Conservation (phyloP, 1,284 basidiomycete species). For the Melampsora abietis-canadensis region DNA sequence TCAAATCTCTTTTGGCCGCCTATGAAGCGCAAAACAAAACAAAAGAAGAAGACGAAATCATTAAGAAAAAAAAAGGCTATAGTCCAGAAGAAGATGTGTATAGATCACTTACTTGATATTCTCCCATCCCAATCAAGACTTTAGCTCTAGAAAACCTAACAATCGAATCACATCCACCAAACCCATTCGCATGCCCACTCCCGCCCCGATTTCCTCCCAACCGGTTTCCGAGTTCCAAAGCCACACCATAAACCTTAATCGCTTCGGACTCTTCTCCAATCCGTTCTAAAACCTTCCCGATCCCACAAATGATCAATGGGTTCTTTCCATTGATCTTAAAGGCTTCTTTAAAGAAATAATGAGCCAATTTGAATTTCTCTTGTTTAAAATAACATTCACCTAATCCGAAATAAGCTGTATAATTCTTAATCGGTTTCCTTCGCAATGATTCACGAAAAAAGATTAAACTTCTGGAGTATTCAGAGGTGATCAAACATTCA, state of each 20-base stretch:
- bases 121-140: constrained; percentile 74
- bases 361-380: constrained; percentile 82
- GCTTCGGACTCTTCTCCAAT: constrained; percentile 72
- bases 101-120: constrained; percentile 67
- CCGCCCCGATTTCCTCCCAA: constrained; percentile 54
- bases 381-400: constrained; percentile 87
- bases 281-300: constrained; percentile 79
- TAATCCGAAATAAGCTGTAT: constrained; percentile 97
- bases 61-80: not conserved
- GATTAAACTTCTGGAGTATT: constrained; percentile 78
- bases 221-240: constrained; percentile 74
- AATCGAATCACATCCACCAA: constrained; percentile 62
- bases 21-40: constrained; percentile 53
- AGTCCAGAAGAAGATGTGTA: too few species aligned
- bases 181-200: constrained; percentile 62
- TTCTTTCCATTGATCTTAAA: constrained; percentile 84
- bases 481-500: constrained; percentile 82
- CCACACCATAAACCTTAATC: constrained; percentile 67
- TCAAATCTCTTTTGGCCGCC: constrained; percentile 74
- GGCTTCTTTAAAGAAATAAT: constrained; percentile 89
- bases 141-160: constrained; percentile 85
- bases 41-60: not conserved
- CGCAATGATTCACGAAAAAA: constrained; percentile 86
- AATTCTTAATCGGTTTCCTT: constrained; percentile 74
- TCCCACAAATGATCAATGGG: constrained; percentile 80